Evolutionary conservation across 495 filamentous ascomycete species (phyloP), one percentile per base, ranked within the genome.

Genomic region (Aspergillus haitiensis): DNA sequence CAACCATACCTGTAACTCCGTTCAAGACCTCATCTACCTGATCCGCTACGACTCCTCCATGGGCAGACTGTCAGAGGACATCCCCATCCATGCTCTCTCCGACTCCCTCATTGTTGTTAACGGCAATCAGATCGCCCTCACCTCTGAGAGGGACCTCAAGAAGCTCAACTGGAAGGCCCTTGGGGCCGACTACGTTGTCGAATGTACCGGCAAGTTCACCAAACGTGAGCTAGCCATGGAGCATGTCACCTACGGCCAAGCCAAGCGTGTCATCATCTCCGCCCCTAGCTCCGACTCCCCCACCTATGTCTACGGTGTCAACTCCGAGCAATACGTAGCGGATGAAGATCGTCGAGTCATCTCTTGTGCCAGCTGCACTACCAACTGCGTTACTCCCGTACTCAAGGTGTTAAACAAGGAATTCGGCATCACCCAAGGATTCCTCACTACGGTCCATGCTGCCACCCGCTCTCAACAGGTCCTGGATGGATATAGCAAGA

Each of bases 401-500:
- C 49, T 74, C 52, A 74, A 72, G 54, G 71, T 74, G 33, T 62
- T 74, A 32, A 60, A 72, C 31, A 53, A 64, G 45, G 53, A 66
- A 11, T 74, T 74, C 39, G 69, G 71, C 11, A 60, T 74, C 33
- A 52, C 56, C 21, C 71, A 74, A 48, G 71, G 71, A 1, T 70
- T 74, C 49, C 40, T 74, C 58, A 74, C 71, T 10, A 74, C 71
- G 11, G 59, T 74, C 7, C 71, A 74, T 55, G 71, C 71, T 39
- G 71, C 71, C 36, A 74, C 71, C 8, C 64, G 66, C n/a, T 72
- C 70, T 15, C 71, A 74, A 50, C 70, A 72, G 57, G 71, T 74
- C n/a, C 33, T 74, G 62, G 70, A 74, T 60, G 71, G 71, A 7
- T 74, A 74, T 42, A 74, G 71, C 59, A 70, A 74, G 71, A 74